Evolutionary conservation across 2,329 filamentous ascomycete genomes (phyloP), one percentile per base, ranked within the genome.

Genomic region (Alternaria viburni): DNA sequence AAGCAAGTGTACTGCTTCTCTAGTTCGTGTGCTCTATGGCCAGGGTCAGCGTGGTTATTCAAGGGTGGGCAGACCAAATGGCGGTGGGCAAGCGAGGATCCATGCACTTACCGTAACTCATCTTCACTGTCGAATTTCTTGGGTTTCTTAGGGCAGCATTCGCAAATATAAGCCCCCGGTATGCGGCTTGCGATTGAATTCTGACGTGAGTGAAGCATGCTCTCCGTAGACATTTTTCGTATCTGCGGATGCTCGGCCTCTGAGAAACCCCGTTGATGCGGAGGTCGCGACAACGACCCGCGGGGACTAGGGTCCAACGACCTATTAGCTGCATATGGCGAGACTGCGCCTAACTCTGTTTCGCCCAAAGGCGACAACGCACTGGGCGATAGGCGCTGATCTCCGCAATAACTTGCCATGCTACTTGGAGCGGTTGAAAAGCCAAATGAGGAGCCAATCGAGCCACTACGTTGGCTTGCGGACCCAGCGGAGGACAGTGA

Each of bases 1-100:
- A 89, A 87, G 80, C 95, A 98, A 66, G 92, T 92, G 79, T 97
- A 98, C 81, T 98, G 95, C 81, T 98, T 98, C 81, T 98, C 96
- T 76, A 93, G 90, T 80, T 96, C 93, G 79, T 98, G 95, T 47
- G 90, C 84, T 68, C 95, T 97, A 75, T 61, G 36, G 45, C 67
- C 59, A 30, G 61, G 50, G 65, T 74, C 69, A 76, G 69, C 62
- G 66, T 62, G 65, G 45, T 67, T 54, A 59, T 43, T 59, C 58
- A 58, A 62, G 50, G 36, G 50, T 54, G 57, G 64, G 54, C 19
- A 30, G 51, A 41, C 45, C 49, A 71, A 71, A 69, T 67, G 67
- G 70, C 68, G 74, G 75, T 74, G 71, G 70, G 69, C 54, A 63
- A 60, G 59, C 62, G 60, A 43, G 45, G 17, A 62, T 52, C 68